Evolutionary conservation across 768 basidiomycete genomes (phyloP).

Genomic region (Aureoboletus auriporus): DNA sequence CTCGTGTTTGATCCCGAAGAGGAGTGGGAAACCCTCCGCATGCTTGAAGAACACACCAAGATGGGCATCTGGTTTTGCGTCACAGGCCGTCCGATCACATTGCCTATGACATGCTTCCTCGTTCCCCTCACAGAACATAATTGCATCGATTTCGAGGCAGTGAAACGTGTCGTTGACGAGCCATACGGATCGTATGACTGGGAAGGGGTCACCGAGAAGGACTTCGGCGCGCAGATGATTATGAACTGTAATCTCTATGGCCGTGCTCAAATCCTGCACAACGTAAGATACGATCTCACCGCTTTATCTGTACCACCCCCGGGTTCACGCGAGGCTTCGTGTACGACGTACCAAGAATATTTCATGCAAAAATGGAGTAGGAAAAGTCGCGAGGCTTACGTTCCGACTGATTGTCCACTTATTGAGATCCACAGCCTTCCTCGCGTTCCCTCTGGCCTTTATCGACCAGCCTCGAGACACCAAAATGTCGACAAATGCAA

Average conservation of each 20-base stretch:
- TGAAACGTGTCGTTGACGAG: conserved; percentile 45
- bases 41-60: conserved; percentile 66
- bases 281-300: conserved; percentile 61
- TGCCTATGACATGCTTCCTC: conserved; percentile 57
- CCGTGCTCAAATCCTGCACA: conserved; percentile 50
- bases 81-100: conserved; percentile 51
- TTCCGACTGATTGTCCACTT: conserved; percentile 58
- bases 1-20: conserved; percentile 45
- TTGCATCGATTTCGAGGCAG: conserved; percentile 55
- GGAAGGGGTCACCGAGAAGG: conserved; percentile 44
- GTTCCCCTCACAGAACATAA: conserved; percentile 53
- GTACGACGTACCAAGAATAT: conserved; percentile 55
- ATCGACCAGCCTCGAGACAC: conserved; percentile 29
- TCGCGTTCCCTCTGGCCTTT: conserved; percentile 39
- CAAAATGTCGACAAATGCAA: conserved; percentile 25
- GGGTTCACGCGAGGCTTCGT: conserved; percentile 46
- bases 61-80: conserved; percentile 59
- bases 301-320: conserved; percentile 54
- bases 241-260: conserved; percentile 54
- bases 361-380: conserved; percentile 53
- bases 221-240: conserved; percentile 50
- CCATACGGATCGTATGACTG: conserved; percentile 55
- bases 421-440: conserved; percentile 49
- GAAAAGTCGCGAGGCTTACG: conserved; percentile 37
- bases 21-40: conserved; percentile 41